Evolutionary conservation across 179 eudicot species (phyloP).

Genomic region (Camellia oleifera): DNA sequence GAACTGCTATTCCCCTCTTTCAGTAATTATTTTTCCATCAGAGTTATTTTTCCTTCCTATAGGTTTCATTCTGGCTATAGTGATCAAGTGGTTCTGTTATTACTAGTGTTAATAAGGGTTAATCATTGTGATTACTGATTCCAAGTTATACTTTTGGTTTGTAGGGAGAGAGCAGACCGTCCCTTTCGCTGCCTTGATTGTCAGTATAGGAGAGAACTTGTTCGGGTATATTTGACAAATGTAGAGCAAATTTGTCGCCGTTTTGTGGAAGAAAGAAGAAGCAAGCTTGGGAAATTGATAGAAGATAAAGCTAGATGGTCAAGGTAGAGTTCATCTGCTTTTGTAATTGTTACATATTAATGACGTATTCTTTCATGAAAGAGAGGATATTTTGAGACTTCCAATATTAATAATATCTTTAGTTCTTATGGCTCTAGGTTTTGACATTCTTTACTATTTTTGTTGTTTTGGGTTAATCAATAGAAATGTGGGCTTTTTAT

Average conservation of each 20-base stretch:
- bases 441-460: neutral
- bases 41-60: too few relatives aligned
- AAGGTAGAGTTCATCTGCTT: constrained; percentile 45
- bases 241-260: constrained; percentile 88
- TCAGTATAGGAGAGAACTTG: constrained; percentile 92
- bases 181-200: constrained; percentile 92
- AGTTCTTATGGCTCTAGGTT: neutral
- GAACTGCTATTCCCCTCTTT: neutral
- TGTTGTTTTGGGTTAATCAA: neutral
- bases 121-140: constrained; percentile 4
- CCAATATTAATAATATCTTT: neutral
- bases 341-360: neutral
- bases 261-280: constrained; percentile 81
- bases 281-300: constrained; percentile 66
- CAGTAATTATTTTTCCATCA: neutral
- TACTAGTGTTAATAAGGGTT: neutral
- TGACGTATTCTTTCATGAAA: neutral
- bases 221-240: constrained; percentile 78
- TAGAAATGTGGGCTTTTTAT: neutral
- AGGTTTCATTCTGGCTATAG: neutral
- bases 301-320: constrained; percentile 95
- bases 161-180: constrained; percentile 85
- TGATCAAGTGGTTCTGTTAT: neutral
- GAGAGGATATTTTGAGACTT: neutral
- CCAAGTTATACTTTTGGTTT: constrained; percentile 17